Evolutionary conservation across 2,329 filamentous ascomycete genomes (phyloP).

Genomic region (Curvularia verruculosa): DNA sequence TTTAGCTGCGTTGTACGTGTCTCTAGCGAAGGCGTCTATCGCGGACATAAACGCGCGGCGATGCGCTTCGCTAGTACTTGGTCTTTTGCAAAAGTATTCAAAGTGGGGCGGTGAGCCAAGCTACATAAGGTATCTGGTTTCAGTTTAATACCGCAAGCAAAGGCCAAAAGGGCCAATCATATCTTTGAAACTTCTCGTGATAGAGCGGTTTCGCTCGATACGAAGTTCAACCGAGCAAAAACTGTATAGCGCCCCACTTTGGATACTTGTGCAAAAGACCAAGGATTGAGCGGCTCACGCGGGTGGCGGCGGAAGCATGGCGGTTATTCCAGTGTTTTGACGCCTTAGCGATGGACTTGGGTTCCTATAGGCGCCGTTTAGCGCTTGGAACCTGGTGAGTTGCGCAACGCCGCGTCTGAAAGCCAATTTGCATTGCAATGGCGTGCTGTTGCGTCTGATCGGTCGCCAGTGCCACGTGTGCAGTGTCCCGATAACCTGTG

Average conservation of each 20-base stretch:
- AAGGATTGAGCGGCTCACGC: slow-evolving; percentile 18
- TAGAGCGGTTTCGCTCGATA: too few species aligned
- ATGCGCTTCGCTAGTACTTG: slow-evolving; percentile 13
- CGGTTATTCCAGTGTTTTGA: slow-evolving; percentile 15
- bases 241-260: too few species aligned
- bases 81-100: too few species aligned
- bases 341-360: slow-evolving; percentile 17
- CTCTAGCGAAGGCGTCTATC: slow-evolving; percentile 26
- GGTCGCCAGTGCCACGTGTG: slow-evolving; percentile 20
- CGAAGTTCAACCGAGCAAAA: too few species aligned
- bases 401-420: slow-evolving; percentile 8
- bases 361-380: slow-evolving; percentile 16
- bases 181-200: too few species aligned
- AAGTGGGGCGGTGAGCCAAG: too few species aligned
- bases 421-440: slow-evolving; percentile 6
- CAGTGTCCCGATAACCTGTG: slow-evolving; percentile 21
- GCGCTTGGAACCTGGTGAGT: slow-evolving; percentile 13
- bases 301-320: slow-evolving; percentile 18
- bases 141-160: too few species aligned
- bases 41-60: slow-evolving; percentile 14
- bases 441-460: slow-evolving; percentile 6
- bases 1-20: slow-evolving; percentile 24
- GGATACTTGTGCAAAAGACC: too few species aligned
- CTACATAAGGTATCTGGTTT: too few species aligned
- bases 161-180: too few species aligned